Evolutionary conservation across 129 eudicot species (phyloP).

Genomic region (Oenanthe sinensis): DNA sequence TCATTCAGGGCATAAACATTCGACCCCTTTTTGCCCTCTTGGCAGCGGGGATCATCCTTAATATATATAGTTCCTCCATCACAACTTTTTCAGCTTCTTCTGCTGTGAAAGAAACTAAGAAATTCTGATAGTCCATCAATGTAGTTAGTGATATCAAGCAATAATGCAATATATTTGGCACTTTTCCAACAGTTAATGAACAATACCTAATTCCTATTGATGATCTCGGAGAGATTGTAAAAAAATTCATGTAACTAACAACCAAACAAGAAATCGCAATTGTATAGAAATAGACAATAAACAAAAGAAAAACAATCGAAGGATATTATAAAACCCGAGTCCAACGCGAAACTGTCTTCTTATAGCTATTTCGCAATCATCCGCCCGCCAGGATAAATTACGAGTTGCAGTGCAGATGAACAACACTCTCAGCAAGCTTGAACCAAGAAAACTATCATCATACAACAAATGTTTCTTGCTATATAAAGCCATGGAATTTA

Average conservation of each 20-base stretch:
- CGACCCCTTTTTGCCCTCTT: slow-evolving; percentile 54
- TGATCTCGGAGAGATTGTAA: slow-evolving; percentile 39
- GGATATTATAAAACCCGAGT: too few relatives aligned
- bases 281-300: too few relatives aligned
- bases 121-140: slow-evolving; percentile 20
- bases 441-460: too few relatives aligned
- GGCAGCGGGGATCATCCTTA: slow-evolving; percentile 66
- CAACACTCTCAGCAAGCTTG: too few relatives aligned
- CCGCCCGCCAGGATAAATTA: too few relatives aligned
- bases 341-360: too few relatives aligned
- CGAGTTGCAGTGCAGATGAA: too few relatives aligned
- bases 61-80: slow-evolving; percentile 49
- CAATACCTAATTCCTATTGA: slow-evolving; percentile 10
- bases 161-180: slow-evolving; percentile 38
- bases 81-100: slow-evolving; percentile 68
- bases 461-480: too few relatives aligned
- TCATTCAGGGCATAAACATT: slow-evolving; percentile 60
- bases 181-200: slow-evolving; percentile 36
- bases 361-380: too few relatives aligned
- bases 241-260: slow-evolving; percentile 1
- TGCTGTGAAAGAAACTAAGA: slow-evolving; percentile 42
- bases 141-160: slow-evolving; percentile 26
- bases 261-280: too few relatives aligned
- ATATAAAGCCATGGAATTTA: too few relatives aligned
- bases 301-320: too few relatives aligned